Evolutionary conservation across 164 flowering plant genomes (phyloP).

Genomic region (Stephania cephalantha): DNA sequence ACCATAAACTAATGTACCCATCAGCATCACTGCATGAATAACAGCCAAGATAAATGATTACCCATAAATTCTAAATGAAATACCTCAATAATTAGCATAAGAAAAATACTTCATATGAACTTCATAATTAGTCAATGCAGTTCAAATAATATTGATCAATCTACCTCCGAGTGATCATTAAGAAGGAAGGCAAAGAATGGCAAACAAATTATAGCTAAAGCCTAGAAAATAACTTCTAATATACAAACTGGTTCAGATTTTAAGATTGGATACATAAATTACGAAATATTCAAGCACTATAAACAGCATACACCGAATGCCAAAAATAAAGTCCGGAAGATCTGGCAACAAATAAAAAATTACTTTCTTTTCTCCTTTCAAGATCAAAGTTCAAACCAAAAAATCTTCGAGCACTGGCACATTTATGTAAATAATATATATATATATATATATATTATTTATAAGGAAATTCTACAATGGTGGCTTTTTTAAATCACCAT

Average conservation of each 20-base stretch:
- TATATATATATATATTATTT: no score
- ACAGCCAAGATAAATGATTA: slow-evolving; percentile 7
- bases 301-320: not conserved
- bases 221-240: not conserved
- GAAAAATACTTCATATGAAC: not conserved
- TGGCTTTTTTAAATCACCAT: no score
- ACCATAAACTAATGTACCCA: slow-evolving; percentile 83
- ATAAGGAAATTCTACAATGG: no score
- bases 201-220: not conserved
- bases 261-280: not conserved
- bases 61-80: not conserved
- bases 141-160: not conserved
- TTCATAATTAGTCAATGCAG: not conserved
- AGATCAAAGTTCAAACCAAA: not conserved
- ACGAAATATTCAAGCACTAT: not conserved
- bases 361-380: not conserved
- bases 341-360: not conserved
- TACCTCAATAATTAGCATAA: not conserved
- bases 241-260: not conserved
- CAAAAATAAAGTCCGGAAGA: not conserved
- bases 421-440: no score
- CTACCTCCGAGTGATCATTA: not conserved
- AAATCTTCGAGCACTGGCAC: not conserved
- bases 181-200: not conserved
- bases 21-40: slow-evolving; percentile 78